These are phyloP conservation scores for Colletotrichum siamense DNA, from an alignment of 2,329 filamentous ascomycete species.

Conservation along the genomic window DNA sequence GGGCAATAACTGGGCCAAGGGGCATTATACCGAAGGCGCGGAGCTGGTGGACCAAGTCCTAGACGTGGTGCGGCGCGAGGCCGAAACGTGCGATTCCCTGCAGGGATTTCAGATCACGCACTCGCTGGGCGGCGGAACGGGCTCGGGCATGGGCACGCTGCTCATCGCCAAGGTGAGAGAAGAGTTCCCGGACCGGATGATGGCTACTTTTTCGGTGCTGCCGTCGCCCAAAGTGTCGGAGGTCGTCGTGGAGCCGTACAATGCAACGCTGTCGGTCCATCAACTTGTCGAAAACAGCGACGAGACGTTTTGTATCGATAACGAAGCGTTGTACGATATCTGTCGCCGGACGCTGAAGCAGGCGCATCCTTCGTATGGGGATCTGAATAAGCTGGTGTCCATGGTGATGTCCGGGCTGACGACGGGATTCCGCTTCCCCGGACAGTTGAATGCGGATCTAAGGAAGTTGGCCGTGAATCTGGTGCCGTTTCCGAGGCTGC, in stretches of 20 bases:
- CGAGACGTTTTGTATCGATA: slow-evolving; percentile 99
- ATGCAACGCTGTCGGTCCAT: slow-evolving; percentile 97
- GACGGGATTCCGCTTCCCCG: slow-evolving; percentile 98
- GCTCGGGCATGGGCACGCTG: slow-evolving; percentile 99
- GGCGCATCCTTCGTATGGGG: slow-evolving; percentile 96
- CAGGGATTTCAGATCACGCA: slow-evolving; percentile 99
- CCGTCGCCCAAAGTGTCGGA: slow-evolving; percentile 99
- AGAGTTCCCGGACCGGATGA: slow-evolving; percentile 99
- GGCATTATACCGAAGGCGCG: slow-evolving; percentile 99
- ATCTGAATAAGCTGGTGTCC: slow-evolving; percentile 98
- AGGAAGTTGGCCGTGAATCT: slow-evolving; percentile 99
- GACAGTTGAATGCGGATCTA: slow-evolving; percentile 99
- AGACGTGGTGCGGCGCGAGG: slow-evolving; percentile 97
- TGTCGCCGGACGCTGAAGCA: slow-evolving; percentile 99
- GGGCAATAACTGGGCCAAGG: slow-evolving; percentile 99
- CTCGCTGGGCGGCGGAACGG: slow-evolving; percentile 99
- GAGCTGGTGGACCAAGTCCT: slow-evolving; percentile 98
- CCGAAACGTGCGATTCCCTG: slow-evolving; percentile 98
- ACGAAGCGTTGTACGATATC: slow-evolving; percentile 99
- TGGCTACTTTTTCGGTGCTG: slow-evolving; percentile 99
- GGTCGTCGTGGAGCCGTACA: slow-evolving; percentile 99
- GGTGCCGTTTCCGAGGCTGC: slow-evolving; percentile 99
- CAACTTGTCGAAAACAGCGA: slow-evolving; percentile 99
- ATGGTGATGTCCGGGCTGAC: slow-evolving; percentile 99
- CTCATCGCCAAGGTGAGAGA: slow-evolving; percentile 99